Conservation (phyloP, 805 yeast genomes). For the Metschnikowia gelsemii region DNA sequence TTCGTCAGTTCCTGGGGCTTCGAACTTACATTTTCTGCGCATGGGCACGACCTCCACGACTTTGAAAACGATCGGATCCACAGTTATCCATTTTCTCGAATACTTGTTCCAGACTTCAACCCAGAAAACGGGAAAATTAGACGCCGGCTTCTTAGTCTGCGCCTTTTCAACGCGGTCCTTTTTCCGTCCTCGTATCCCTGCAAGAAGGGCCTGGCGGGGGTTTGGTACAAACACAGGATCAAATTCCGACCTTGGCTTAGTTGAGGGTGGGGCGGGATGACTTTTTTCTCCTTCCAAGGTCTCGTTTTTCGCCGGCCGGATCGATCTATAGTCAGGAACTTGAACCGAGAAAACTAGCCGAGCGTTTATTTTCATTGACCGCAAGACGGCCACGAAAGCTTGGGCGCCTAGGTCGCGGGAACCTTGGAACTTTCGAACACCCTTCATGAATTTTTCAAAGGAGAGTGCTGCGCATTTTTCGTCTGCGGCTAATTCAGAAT, state of each 20-base stretch:
- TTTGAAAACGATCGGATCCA: constrained; percentile 73
- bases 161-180: constrained; percentile 3
- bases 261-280: neutral
- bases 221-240: constrained; percentile 23
- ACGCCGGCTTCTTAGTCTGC: constrained; percentile 8
- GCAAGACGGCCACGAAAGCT: constrained; percentile 75
- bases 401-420: constrained; percentile 79
- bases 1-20: constrained; percentile 65
- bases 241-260: constrained; percentile 16
- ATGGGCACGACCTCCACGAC: constrained; percentile 60
- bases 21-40: constrained; percentile 55
- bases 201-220: constrained; percentile 16
- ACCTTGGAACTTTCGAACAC: constrained; percentile 54
- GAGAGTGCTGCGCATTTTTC: constrained; percentile 26
- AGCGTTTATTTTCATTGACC: constrained; percentile 70
- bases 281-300: constrained; percentile 4
- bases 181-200: constrained; percentile 7
- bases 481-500: no score
- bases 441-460: constrained; percentile 42
- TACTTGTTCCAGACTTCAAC: constrained; percentile 87
- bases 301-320: constrained; percentile 14
- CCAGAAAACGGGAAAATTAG: constrained; percentile 78
- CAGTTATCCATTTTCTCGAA: constrained; percentile 72
- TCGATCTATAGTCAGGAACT: constrained; percentile 66
- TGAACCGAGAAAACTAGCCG: constrained; percentile 82